These are phyloP conservation scores for Cryptococcus sp. DNA, from an alignment of 1,284 basidiomycete genomes.

Conservation along the genomic window DNA sequence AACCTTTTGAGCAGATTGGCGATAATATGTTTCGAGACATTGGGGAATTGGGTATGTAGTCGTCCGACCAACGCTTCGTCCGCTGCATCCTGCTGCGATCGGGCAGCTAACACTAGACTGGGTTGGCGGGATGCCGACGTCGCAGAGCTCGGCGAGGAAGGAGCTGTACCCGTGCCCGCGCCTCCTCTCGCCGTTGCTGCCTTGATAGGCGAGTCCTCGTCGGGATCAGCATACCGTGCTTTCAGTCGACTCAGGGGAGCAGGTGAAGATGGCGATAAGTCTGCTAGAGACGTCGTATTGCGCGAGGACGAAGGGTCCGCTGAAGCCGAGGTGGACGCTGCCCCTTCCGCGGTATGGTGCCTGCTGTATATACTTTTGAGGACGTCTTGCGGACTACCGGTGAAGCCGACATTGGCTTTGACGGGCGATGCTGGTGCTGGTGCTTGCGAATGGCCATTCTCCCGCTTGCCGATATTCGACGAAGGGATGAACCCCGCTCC, in stretches of 20 bases:
- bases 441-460: not conserved
- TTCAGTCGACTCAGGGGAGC: conserved; percentile 16
- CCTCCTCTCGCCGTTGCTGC: not conserved
- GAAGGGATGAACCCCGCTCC: conserved; percentile 4
- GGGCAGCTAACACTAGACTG: conserved; percentile 21
- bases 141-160: conserved; percentile 12
- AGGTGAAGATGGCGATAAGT: conserved; percentile 18
- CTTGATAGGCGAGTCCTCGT: conserved; percentile 17
- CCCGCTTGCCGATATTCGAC: conserved; percentile 7
- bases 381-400: conserved; percentile 24
- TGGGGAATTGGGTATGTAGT: conserved; percentile 24
- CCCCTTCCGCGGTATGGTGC: conserved; percentile 6
- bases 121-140: conserved; percentile 17
- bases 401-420: conserved; percentile 2
- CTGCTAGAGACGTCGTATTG: conserved; percentile 3
- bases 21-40: conserved; percentile 18
- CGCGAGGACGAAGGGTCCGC: conserved; percentile 23
- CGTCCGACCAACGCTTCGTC: conserved; percentile 18
- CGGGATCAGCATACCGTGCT: conserved; percentile 17
- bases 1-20: conserved; percentile 17
- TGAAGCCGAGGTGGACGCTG: conserved; percentile 18
- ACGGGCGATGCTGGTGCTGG: not conserved
- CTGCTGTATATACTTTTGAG: conserved; percentile 16
- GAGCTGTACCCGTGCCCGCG: not conserved
- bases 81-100: conserved; percentile 17